Evolutionary conservation across 345 rosid genomes (phyloP).

Genomic region (Salix udensis): DNA sequence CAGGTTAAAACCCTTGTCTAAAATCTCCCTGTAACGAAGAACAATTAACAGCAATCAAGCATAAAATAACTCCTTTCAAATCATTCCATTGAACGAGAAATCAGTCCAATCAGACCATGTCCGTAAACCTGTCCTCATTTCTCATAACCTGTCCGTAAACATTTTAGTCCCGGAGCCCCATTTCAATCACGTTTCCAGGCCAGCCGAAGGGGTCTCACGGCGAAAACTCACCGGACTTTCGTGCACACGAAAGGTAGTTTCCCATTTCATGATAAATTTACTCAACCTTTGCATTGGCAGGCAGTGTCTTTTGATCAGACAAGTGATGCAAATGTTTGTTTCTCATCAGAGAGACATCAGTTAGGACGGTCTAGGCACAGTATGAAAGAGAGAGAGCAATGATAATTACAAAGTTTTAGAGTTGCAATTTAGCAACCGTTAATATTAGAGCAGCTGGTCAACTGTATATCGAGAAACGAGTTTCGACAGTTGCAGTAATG

Average conservation of each 20-base stretch:
- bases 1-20: no score
- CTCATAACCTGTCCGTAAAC: no score
- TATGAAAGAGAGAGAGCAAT: background rate
- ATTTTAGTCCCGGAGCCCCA: background rate
- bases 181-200: background rate
- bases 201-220: background rate
- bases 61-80: no score
- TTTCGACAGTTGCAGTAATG: constrained; percentile 27
- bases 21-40: no score
- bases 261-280: background rate
- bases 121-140: no score
- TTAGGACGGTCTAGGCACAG: no score
- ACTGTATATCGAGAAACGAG: constrained; percentile 21
- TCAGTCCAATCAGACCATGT: no score
- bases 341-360: background rate
- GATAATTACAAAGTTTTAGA: constrained; percentile 20
- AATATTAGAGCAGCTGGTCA: constrained; percentile 15
- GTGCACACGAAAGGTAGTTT: background rate
- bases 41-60: no score
- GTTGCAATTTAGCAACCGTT: constrained; percentile 36
- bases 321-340: background rate
- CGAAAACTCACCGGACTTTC: background rate
- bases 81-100: no score
- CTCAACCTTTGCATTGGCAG: background rate
- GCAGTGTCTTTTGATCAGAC: background rate